Evolutionary conservation across 345 rosid genomes (phyloP).

Genomic region (Fremontodendron californicum): DNA sequence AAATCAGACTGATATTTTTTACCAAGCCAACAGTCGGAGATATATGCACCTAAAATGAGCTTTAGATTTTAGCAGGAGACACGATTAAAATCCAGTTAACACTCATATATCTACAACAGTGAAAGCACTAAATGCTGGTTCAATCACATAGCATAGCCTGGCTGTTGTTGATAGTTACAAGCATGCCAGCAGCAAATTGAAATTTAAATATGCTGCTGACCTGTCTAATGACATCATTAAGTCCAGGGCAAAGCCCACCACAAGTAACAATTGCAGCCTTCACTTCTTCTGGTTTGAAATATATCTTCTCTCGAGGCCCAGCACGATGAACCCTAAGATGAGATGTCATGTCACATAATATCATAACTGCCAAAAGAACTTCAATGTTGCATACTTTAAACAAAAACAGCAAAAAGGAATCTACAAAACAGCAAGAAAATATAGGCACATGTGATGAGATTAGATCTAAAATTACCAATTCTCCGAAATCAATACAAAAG

Average conservation of each 20-base stretch:
- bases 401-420: not conserved
- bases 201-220: slow-evolving; percentile 17
- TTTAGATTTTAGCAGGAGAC: not conserved
- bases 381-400: not conserved
- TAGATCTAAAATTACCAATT: not conserved
- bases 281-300: slow-evolving; percentile 82
- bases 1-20: not conserved
- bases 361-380: not conserved
- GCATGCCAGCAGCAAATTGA: not conserved
- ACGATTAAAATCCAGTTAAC: not conserved
- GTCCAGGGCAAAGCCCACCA: slow-evolving; percentile 97
- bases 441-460: not conserved
- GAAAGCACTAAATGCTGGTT: not conserved
- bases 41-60: not conserved
- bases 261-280: slow-evolving; percentile 91
- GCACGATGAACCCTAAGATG: slow-evolving; percentile 82
- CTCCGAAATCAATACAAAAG: not conserved
- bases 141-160: not conserved
- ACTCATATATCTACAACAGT: not conserved
- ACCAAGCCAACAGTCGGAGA: not conserved
- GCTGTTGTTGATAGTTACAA: not conserved
- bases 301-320: slow-evolving; percentile 88
- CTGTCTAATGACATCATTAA: slow-evolving; percentile 64
- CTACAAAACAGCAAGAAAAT: not conserved
- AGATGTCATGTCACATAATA: not conserved